Percentiles rank a stretch among this genome's conserved stretches.
Evolutionary conservation across 371 early-diverging fungal genomes (phyloP).

Genomic region (Mucor irregularis): DNA sequence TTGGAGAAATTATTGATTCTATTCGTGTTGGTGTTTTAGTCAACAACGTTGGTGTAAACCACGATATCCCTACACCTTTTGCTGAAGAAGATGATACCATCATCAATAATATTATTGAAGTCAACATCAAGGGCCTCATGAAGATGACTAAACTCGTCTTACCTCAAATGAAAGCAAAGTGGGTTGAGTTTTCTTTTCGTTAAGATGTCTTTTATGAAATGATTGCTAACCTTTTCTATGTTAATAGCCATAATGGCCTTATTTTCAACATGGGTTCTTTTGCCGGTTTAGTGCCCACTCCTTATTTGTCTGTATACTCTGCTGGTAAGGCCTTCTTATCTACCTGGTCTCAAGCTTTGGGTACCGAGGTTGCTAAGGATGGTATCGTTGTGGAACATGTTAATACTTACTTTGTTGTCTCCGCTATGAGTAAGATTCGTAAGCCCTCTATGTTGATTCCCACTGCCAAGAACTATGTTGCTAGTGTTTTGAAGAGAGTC

Average conservation of each 20-base stretch:
- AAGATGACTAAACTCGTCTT: conserved; percentile 82
- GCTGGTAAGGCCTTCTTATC: conserved; percentile 94
- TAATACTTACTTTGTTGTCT: conserved; percentile 92
- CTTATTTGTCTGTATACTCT: conserved; percentile 90
- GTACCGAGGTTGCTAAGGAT: conserved; percentile 74
- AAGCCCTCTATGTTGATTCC: conserved; percentile 79
- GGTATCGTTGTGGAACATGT: conserved; percentile 88
- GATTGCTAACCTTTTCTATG: background rate
- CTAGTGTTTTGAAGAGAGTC: conserved; percentile 68
- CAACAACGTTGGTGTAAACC: conserved; percentile 94
- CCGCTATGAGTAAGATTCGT: conserved; percentile 92
- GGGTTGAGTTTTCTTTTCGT: conserved; percentile 11
- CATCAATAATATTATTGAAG: conserved; percentile 78
- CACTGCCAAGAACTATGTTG: conserved; percentile 79
- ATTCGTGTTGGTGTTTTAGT: conserved; percentile 77
- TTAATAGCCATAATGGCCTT: conserved; percentile 72
- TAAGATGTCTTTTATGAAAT: too few relatives aligned
- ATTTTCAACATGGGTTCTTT: conserved; percentile 96
- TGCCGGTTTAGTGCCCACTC: conserved; percentile 86
- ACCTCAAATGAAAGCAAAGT: conserved; percentile 71
- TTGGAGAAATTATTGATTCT: conserved; percentile 56
- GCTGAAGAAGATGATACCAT: conserved; percentile 72
- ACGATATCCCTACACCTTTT: conserved; percentile 84
- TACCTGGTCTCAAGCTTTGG: conserved; percentile 88
- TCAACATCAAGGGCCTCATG: conserved; percentile 87